A percentile compares a stretch with the other conserved stretches of the same genome.
Evolutionary conservation across 148 eudicot species (phyloP).

Genomic region (Gaultheria prostrata): DNA sequence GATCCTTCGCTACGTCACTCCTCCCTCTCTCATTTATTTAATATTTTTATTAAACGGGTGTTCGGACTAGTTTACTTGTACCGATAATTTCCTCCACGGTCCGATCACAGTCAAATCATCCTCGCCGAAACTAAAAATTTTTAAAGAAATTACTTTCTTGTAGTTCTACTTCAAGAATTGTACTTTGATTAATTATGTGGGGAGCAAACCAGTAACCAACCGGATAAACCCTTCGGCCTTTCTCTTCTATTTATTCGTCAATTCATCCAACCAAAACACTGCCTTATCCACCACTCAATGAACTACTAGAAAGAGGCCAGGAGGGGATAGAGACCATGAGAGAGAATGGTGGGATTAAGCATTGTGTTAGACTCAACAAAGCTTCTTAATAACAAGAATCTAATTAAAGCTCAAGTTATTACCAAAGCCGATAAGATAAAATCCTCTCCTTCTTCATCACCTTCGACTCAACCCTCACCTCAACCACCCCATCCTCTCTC

Average conservation of each 20-base stretch:
- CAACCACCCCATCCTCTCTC: neutral
- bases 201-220: neutral
- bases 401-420: too few species aligned
- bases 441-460: slow-evolving; percentile 9
- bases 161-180: too few species aligned
- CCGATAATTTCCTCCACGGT: too few species aligned
- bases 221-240: neutral
- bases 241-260: slow-evolving; percentile 1
- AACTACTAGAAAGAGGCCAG: neutral
- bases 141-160: too few species aligned
- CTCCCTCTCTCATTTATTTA: neutral
- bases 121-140: too few species aligned
- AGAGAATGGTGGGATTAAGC: slow-evolving; percentile 44
- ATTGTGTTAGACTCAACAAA: slow-evolving; percentile 32
- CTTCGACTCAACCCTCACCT: neutral
- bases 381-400: neutral
- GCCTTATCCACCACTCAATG: neutral
- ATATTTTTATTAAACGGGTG: too few species aligned
- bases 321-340: too few species aligned
- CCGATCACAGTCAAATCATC: too few species aligned
- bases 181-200: neutral
- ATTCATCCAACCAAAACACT: slow-evolving; percentile 3
- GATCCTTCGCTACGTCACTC: neutral
- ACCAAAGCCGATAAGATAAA: slow-evolving; percentile 29
- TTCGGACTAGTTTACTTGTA: too few species aligned